Base-by-base conservation (phyloP, 1,139 yeast genomes). In the Yamadazyma jaroonii region DNA sequence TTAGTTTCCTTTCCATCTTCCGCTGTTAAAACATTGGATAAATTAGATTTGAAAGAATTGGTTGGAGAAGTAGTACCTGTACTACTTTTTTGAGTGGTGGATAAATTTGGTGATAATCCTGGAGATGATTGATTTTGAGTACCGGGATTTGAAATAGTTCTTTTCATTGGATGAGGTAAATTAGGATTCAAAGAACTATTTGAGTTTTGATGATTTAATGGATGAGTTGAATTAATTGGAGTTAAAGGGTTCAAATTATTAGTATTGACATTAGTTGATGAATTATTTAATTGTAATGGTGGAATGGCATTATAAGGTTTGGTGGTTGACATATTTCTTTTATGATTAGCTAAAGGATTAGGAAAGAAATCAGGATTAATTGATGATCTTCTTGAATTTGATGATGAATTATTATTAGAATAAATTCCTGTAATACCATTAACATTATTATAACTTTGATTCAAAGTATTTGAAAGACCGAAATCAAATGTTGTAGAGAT, bases 341-440 rank as follows among this genome's bases (percentile, higher is more conserved):
- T 62, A 17, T 39, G 43, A 24, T 22, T 38, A 29, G 35, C 39
- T 29, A 61, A 48, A 9, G 72, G 70, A 41, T 65, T 65, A 9
- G 73, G 72, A 52, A 67, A 67, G 36, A 63, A 60, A 37, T 67
- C 73, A 1, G 71, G 70, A 6, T 71, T 69, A 30, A 64, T 58
- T 6, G 68, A 62, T 25, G 69, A 63, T 32, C 71, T 56, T 46
- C 72, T 56, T 26, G 64, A 59, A 37, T 59, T 57, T 26, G 61
- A 43, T 7, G 60, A 55, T 1, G 62, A 52, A 35, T 50, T 52
- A 37, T 55, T 56, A 24, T 54, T 52, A 9, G 68, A 58, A 33
- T 62, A 56, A 31, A 60, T 61, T 11, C 47, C 44, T 9, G 62
- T 54, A 22, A 66, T 58, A 10, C 70, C 64, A 25, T 24, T 31